These are phyloP conservation scores for Cunninghamia lanceolata DNA, from an alignment of 75 land plant genomes.

Conservation along the genomic window DNA sequence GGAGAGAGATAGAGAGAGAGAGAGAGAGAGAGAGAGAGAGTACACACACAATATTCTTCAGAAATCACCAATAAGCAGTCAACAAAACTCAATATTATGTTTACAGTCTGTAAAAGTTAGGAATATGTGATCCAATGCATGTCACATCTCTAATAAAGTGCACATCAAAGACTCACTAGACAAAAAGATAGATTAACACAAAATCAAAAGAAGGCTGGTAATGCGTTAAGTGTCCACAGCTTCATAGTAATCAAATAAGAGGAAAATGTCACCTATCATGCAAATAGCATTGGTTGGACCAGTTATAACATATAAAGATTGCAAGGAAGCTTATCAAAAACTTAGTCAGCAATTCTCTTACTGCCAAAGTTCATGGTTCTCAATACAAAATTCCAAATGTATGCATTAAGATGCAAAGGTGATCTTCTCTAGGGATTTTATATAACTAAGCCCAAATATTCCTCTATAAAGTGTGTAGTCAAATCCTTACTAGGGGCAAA, in stretches of 20 bases:
- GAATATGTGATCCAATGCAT: neutral
- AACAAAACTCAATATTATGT: neutral
- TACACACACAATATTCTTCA: neutral
- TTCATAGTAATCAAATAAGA: neutral
- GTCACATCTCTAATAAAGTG: neutral
- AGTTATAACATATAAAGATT: neutral
- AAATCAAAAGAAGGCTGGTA: neutral
- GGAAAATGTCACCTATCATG: neutral
- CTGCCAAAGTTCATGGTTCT: neutral
- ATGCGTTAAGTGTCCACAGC: neutral
- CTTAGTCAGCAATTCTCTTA: neutral
- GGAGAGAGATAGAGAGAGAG: no score
- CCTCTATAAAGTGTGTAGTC: neutral
- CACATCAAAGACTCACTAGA: neutral
- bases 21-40: neutral
- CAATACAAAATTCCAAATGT: neutral
- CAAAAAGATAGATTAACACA: neutral
- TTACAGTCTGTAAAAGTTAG: neutral
- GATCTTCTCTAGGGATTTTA: neutral
- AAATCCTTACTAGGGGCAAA: neutral
- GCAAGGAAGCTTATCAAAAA: neutral
- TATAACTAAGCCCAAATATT: neutral
- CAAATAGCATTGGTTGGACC: neutral
- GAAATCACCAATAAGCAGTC: neutral
- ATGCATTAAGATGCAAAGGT: neutral